Conservation (phyloP, 192 early-diverging fungal species). For the Chytriomyces sp. region DNA sequence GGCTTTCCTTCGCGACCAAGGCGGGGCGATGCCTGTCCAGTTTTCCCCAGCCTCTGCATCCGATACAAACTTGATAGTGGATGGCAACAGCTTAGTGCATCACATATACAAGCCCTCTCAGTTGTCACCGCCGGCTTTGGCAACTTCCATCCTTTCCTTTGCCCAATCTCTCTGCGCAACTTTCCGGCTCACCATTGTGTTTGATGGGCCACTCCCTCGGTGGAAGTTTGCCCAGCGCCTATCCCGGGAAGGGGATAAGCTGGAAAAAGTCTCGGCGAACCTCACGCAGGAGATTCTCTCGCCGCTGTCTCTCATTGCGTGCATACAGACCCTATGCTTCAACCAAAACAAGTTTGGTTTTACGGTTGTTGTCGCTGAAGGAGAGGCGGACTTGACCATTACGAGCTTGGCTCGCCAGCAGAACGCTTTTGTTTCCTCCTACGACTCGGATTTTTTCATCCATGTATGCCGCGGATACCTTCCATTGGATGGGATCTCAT, state of each 20-base stretch:
- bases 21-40: background rate
- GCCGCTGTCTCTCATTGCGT: slow-evolving; percentile 15
- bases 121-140: background rate
- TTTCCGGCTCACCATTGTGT: slow-evolving; percentile 11
- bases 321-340: slow-evolving; percentile 9
- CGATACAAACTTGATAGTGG: slow-evolving; percentile 1
- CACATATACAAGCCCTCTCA: background rate
- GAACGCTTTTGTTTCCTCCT: slow-evolving; percentile 2
- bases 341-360: background rate
- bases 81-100: slow-evolving; percentile 25
- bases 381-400: slow-evolving; percentile 25
- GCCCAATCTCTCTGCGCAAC: background rate
- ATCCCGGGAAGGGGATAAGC: slow-evolving; percentile 27
- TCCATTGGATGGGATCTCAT: slow-evolving; percentile 16
- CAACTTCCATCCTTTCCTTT: background rate
- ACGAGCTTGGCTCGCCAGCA: background rate
- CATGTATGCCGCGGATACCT: slow-evolving; percentile 17
- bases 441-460: slow-evolving; percentile 30
- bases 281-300: background rate
- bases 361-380: slow-evolving; percentile 2
- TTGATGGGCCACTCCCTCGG: slow-evolving; percentile 34
- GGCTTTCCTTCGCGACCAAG: background rate
- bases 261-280: background rate
- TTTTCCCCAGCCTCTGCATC: background rate
- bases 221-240: slow-evolving; percentile 33